Percentiles rank a stretch among this genome's conserved stretches.
These are phyloP conservation scores for Daucus carota DNA, from an alignment of 129 eudicot species.

Conservation along the genomic window DNA sequence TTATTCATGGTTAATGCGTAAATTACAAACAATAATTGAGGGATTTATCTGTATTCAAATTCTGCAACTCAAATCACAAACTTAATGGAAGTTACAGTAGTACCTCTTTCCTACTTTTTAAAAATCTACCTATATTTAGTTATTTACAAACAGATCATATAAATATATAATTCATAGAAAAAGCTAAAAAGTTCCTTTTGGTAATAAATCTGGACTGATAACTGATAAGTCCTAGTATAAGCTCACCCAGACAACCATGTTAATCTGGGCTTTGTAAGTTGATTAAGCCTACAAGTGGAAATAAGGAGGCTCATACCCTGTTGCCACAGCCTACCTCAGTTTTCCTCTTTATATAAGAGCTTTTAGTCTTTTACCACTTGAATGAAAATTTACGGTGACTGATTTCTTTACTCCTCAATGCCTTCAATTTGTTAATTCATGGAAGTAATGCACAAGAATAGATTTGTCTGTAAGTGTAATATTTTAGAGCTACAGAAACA, in stretches of 20 bases:
- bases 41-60: too few relatives aligned
- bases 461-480: not conserved
- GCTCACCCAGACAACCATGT: too few relatives aligned
- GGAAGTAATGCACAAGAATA: not conserved
- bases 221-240: too few relatives aligned
- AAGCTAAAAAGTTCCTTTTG: too few relatives aligned
- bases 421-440: not conserved
- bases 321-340: not conserved
- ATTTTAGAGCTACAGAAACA: not conserved
- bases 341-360: not conserved
- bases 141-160: too few relatives aligned
- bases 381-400: not conserved
- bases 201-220: too few relatives aligned
- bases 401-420: not conserved
- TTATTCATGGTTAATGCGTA: not conserved
- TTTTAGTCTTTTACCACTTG: not conserved
- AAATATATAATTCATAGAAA: too few relatives aligned
- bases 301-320: not conserved
- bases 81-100: too few relatives aligned
- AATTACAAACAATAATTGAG: too few relatives aligned
- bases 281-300: not conserved
- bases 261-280: not conserved
- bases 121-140: too few relatives aligned
- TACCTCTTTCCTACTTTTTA: too few relatives aligned
- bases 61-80: too few relatives aligned